Base-by-base conservation (phyloP, 192 early-diverging fungal genomes). In the Rhizophagus sp. region DNA sequence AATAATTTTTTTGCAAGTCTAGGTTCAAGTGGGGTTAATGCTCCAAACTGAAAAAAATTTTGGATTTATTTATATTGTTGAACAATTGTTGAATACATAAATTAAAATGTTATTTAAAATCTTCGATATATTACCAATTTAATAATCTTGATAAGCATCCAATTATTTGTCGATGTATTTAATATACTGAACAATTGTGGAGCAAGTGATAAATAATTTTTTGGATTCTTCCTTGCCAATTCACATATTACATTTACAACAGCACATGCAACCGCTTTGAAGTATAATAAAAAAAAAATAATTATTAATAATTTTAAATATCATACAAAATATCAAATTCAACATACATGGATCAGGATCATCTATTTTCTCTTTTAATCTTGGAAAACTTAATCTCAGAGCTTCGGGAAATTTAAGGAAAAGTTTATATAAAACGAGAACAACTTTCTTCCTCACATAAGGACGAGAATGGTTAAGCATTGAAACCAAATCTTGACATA, bases 81-180 rank as follows among this genome's bases (percentile, higher is more conserved):
- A 41, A 7, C 7, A 8, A 41, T 41, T 8, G 39, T 41, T 41
- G 39, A 41, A 41, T 41, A 41, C 39, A 41, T 41, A 41, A 41
- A 41, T 41, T 41, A 8, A 41, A 8, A 41, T 41, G 5, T 41
- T 39, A 39, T 39, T 39, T 36, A 36, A 36, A 36, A 36, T 36
- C 36, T 36, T 41, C 39, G 39, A 33, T 41, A 10, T 19, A 78
- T 79, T 88, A 95, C 95, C 83, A 99, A 87, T 84, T 99, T 99
- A 81, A 98, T 95, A 57, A 99, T 96, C 82, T 99, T 99, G 85
- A 99, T 99, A n/a, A 97, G 91, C 93, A 98, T 97, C 98, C 98
- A 99, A 82, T 98, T 99, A 86, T 99, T 98, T 19, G 90, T 88
- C 5, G 93, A 93, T n/a, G 92, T 92, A 9, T 92, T 97, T 64